Evolutionary conservation across 352 stramenopile species (phyloP), one percentile per base, ranked within the genome.

Genomic region (Globisporangium nodosum): DNA sequence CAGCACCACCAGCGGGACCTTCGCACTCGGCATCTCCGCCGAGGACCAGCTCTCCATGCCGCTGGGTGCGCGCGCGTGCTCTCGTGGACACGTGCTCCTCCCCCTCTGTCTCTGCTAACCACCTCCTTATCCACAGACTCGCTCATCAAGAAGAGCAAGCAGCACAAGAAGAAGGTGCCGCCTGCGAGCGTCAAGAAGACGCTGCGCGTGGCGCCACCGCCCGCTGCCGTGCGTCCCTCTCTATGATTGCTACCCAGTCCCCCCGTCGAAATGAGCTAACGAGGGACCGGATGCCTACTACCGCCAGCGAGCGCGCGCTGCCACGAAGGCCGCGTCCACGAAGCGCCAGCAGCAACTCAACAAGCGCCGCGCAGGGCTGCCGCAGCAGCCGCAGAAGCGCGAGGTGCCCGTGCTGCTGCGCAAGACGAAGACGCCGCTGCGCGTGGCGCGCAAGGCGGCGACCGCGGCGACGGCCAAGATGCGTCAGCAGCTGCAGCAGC

Each of bases 271-370:
- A 8, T 9, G 33, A 8, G 33, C 33, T 39, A 12, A 39, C 33
- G 33, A 27, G 24, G 24, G 24, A 27, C 33, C 9, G 8, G 33
- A 8, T 39, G 50, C 42, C 45, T 30, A 5, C 55, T 2, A 35
- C 35, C 35, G 21, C 16, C 51, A 81, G 72, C 63, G 66, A 39
- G 66, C 78, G 37, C 80, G 74, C 40, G 74, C 67, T 15, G 76
- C 73, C 53, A 70, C 64, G 11, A 69, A 71, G 16, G 74, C 70
- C 52, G 72, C 79, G 21, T 84, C 78, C 54, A 60, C 56, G 53
- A 91, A 91, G 67, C 69, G 81, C 16, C 79, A 87, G 61, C 65
- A 74, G 5, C 76, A 87, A 30, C 81, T 91, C 18, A 91, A 89
- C 69, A 87, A 84, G 64, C 79, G 76, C 18, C 81, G 78, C 35